Base-by-base conservation (phyloP, 306 rosid species). In the Prunus salicina region DNA sequence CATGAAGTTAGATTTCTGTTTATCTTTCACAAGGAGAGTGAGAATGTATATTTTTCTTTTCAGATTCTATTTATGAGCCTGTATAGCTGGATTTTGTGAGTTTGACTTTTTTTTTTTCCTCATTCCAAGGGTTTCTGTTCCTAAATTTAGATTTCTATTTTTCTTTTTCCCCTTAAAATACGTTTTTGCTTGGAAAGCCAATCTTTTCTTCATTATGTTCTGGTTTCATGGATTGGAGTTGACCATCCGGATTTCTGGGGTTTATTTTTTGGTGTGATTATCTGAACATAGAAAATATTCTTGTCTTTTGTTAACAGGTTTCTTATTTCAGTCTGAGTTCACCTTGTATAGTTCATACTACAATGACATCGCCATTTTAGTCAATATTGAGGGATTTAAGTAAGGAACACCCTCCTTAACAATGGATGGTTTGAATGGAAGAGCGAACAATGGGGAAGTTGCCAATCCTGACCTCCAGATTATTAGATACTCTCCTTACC, bases 401-500 rank as follows among this genome's bases (percentile, higher is more conserved):
- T 80, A 86, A 79, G n/a, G 77, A 84, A 82, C 81, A 63, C 76
- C 72, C 81, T 75, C 64, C 57, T 69, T 22, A 64, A 64, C 60
- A 15, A 92, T 84, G 99, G 96, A 85, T 79, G 84, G 69, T 78
- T 32, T 85, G 25, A 80, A 81, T 80, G 84, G 76, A 75, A 75
- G 69, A 15, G 76, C 52, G 57, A 75, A 56, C 77, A 78, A 87
- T 72, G 90, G 81, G 62, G 93, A 87, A 76, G 80, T 65, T 25
- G 53, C 43, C n/a, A 80, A 85, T 34, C 80, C 12, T 50, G 79
- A 45, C 77, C 89, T 84, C 78, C 96, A 95, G 79, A 88, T 85
- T 30, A 77, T 82, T 45, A 82, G 91, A 76, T 86, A 85, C 85
- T 86, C 91, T 78, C 85, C 96, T 50, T 89, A 79, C 83, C 88